Evolutionary conservation across 2,329 filamentous ascomycete genomes (phyloP), one percentile per base, ranked within the genome.

Genomic region (Stemphylium vesicarium): DNA sequence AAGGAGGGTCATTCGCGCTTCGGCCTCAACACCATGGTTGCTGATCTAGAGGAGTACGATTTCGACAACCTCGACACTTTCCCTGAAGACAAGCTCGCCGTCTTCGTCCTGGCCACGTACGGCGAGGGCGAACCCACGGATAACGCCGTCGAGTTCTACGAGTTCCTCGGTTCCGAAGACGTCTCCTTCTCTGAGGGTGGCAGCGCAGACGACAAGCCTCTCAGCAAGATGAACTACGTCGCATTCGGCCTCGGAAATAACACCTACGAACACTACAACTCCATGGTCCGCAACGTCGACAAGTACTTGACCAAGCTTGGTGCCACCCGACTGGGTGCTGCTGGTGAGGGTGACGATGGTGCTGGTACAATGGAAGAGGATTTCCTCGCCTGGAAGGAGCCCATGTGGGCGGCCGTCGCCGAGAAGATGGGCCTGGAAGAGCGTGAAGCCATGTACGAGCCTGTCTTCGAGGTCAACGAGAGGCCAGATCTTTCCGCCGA

Each of bases 341-440:
- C 93, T 51, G 95, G 96, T 67, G 94, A 98, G 80, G 95, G 95
- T 70, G 95, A 99, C 70, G 95, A 99, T 75, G 95, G 96, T 62
- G 93, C 95, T 63, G 95, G 96, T 58, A 99, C 95, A 53, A 99
- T 99, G 96, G 95, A 99, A 80, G 96, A 99, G 80, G 96, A 99
- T 72, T 99, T 98, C 77, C 80, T 99, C 69, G 91, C 94, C 63
- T 99, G 95, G 95, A 99, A 99, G 81, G 95, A 99, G 71, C 93
- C 93, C 59, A 99, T 99, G 95, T 99, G 96, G 95, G 82, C 85
- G 68, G 90, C 90, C 56, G 82, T 99, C 48, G 83, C 89, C 20
- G 85, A 91, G 63, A 87, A 91, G 72, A 91, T 99, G 89, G 86
- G 86, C 49, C 81, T 99, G 51, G 90, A 98, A 78, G 95, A 99